Percentiles rank a stretch among this genome's conserved stretches.
Evolutionary conservation across 345 rosid species (phyloP).

Genomic region (Toxicodendron radicans): DNA sequence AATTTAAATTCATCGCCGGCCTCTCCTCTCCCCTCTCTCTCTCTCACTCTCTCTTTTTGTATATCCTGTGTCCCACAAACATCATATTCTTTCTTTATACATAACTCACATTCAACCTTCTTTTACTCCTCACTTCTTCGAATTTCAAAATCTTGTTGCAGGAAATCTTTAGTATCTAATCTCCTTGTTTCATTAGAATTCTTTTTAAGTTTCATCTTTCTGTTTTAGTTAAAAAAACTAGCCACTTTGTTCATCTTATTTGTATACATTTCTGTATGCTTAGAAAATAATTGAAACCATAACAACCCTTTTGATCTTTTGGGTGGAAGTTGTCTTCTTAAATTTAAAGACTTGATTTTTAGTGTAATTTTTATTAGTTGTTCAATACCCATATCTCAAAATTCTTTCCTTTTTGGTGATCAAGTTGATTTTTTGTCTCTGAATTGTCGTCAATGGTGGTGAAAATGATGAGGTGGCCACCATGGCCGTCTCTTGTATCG

Average conservation of each 20-base stretch:
- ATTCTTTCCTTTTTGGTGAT: neutral
- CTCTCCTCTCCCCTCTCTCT: neutral
- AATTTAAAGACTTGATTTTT: neutral
- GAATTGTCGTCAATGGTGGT: constrained; percentile 33
- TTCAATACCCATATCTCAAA: neutral
- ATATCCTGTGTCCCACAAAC: neutral
- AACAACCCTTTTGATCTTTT: neutral
- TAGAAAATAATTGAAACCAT: neutral
- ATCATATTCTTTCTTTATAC: neutral
- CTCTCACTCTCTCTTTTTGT: neutral
- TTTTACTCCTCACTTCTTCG: neutral
- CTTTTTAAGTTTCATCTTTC: neutral
- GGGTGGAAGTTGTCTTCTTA: too few species aligned
- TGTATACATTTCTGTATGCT: neutral
- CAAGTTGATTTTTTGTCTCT: neutral
- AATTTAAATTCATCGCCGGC: constrained; percentile 1
- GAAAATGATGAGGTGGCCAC: constrained; percentile 59
- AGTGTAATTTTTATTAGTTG: neutral
- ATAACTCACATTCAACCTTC: neutral
- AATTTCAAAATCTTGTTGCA: constrained; percentile 1
- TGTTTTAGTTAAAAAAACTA: too few species aligned
- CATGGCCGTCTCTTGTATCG: constrained; percentile 49
- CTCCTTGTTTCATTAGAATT: neutral
- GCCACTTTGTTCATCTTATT: neutral
- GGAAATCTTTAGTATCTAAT: neutral